Conservation (phyloP, 805 yeast genomes). For the Debaryomyces maramus region DNA sequence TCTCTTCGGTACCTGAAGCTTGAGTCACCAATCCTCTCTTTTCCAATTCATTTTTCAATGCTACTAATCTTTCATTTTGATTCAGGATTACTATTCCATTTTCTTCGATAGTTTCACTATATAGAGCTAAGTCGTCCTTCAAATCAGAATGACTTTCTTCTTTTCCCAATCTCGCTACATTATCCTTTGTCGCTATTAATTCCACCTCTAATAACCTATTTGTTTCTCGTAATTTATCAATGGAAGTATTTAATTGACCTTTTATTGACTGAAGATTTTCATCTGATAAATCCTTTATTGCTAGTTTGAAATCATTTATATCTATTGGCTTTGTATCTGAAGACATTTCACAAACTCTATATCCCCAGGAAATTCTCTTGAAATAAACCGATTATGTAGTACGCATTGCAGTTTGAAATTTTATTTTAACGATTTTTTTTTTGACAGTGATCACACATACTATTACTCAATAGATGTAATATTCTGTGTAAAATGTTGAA, state of each 20-base stretch:
- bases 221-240: conserved; percentile 50
- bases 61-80: conserved; percentile 47
- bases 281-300: conserved; percentile 54
- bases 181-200: conserved; percentile 20
- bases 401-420: background rate
- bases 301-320: conserved; percentile 46
- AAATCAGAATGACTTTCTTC: conserved; percentile 25
- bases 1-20: conserved; percentile 5
- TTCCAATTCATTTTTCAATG: conserved; percentile 48
- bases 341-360: too few species aligned
- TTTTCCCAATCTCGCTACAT: conserved; percentile 13
- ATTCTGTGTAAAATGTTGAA: background rate
- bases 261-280: conserved; percentile 22
- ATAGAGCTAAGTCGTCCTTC: conserved; percentile 50
- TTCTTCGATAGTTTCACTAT: conserved; percentile 55
- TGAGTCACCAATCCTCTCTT: conserved; percentile 32
- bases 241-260: conserved; percentile 34
- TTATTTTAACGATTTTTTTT: too few species aligned
- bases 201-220: conserved; percentile 49
- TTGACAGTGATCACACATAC: too few species aligned
- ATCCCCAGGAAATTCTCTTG: too few species aligned
- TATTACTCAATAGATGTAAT: too few species aligned
- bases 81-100: conserved; percentile 55
- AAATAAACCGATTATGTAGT: too few species aligned
- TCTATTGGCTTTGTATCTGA: conserved; percentile 22